Percentiles rank a stretch among this genome's conserved stretches.
Evolutionary conservation across 2,329 filamentous ascomycete species (phyloP).

Genomic region (Colletotrichum brevisporum): DNA sequence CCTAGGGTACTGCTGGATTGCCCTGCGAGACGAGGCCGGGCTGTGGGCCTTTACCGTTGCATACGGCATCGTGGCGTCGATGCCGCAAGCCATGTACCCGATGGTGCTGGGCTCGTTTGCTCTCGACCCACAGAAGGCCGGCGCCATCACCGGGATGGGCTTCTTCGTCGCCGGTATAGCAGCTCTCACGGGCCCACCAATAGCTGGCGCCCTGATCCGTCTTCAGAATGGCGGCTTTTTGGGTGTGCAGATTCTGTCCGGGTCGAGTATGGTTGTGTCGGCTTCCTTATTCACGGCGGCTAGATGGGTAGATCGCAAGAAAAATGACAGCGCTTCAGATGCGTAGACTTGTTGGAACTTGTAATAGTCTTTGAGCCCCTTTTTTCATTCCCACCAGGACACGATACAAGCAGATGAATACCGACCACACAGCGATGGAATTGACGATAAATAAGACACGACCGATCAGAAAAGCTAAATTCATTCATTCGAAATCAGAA

Average conservation of each 20-base stretch:
- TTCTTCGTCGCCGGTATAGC: neutral
- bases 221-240: neutral
- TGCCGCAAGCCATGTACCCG: neutral
- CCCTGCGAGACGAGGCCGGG: neutral
- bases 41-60: neutral
- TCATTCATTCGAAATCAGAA: no score
- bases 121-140: neutral
- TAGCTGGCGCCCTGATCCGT: neutral
- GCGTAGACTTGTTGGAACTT: no score
- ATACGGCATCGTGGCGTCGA: neutral
- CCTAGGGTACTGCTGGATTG: neutral
- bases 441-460: no score
- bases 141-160: neutral
- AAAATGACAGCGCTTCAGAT: no score
- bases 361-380: no score
- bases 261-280: neutral
- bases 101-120: neutral
- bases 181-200: neutral
- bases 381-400: no score
- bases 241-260: neutral
- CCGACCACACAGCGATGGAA: no score
- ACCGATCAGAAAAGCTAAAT: no score
- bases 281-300: neutral
- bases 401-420: no score
- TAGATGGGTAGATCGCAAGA: no score